phyloP scores from a whole-genome alignment of 139 green algal genomes.

The Chlamydomonas schloesseri region DNA sequence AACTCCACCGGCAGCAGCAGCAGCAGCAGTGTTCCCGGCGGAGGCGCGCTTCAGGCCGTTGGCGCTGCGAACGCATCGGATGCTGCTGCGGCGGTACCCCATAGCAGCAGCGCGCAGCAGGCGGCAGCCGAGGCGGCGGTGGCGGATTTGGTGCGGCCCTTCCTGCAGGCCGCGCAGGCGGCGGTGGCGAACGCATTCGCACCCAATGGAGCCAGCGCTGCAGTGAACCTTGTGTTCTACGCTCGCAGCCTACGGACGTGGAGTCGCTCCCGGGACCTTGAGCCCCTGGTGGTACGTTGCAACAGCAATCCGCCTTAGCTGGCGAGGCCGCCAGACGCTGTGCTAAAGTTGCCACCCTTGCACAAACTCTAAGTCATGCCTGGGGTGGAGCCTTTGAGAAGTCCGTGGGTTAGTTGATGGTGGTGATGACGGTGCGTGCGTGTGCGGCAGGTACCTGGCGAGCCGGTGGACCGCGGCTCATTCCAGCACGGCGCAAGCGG shows the following conservation, averaged over 20 bases:
- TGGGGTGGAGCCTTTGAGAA: too few species aligned
- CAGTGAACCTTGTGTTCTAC: background rate
- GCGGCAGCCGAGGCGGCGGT: background rate
- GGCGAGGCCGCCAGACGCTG: too few species aligned
- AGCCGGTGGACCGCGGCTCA: background rate
- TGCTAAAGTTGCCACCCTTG: too few species aligned
- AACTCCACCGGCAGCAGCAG: too few species aligned
- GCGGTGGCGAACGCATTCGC: background rate
- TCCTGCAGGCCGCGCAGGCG: background rate
- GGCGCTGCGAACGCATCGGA: background rate
- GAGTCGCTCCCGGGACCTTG: background rate
- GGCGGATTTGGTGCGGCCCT: background rate
- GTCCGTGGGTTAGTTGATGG: too few species aligned
- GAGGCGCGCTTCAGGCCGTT: too few species aligned
- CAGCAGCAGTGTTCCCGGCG: too few species aligned
- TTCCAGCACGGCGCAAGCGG: background rate
- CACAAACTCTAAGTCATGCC: too few species aligned
- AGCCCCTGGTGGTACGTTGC: background rate
- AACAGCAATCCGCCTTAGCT: too few species aligned
- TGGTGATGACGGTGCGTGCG: too few species aligned
- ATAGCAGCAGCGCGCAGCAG: background rate
- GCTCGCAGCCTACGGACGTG: slow-evolving; percentile 8
- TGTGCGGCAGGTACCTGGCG: too few species aligned
- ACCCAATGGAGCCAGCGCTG: background rate
- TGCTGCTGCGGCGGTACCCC: background rate